phyloP scores from a whole-genome alignment of 345 rosid species.

The Salix exigua region DNA sequence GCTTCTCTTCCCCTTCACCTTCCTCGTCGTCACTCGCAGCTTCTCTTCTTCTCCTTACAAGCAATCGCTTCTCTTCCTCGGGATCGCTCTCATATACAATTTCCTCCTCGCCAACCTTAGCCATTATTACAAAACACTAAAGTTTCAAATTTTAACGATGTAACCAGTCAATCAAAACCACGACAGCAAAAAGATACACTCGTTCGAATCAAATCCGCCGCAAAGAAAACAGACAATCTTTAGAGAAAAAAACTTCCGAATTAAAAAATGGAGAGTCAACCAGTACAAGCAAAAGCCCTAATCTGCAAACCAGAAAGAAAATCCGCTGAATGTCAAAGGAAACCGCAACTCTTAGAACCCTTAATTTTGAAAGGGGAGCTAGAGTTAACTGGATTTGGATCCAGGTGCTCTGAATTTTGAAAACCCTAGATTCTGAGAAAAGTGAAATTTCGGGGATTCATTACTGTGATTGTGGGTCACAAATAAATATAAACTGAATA shows the following conservation, averaged over 20 bases:
- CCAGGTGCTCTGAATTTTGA: not conserved
- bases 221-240: not conserved
- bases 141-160: not conserved
- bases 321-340: not conserved
- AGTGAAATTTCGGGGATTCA: not conserved
- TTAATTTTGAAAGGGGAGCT: not conserved
- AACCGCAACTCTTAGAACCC: slow-evolving; percentile 2
- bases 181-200: not conserved
- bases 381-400: slow-evolving; percentile 3
- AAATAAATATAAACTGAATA: not conserved
- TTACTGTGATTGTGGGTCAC: not conserved
- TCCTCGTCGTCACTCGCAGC: slow-evolving; percentile 95
- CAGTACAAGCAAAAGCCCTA: not conserved
- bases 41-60: slow-evolving; percentile 64
- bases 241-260: not conserved
- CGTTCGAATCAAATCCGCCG: not conserved
- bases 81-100: slow-evolving; percentile 84
- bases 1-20: slow-evolving; percentile 29
- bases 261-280: not conserved
- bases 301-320: not conserved
- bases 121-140: slow-evolving; percentile 35
- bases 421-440: slow-evolving; percentile 19
- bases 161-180: not conserved
- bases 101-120: slow-evolving; percentile 45
- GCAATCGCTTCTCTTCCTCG: slow-evolving; percentile 65